Percentiles rank a stretch among this genome's conserved stretches.
phyloP scores from a whole-genome alignment of 805 yeast species.

The Candida sithepensis region DNA sequence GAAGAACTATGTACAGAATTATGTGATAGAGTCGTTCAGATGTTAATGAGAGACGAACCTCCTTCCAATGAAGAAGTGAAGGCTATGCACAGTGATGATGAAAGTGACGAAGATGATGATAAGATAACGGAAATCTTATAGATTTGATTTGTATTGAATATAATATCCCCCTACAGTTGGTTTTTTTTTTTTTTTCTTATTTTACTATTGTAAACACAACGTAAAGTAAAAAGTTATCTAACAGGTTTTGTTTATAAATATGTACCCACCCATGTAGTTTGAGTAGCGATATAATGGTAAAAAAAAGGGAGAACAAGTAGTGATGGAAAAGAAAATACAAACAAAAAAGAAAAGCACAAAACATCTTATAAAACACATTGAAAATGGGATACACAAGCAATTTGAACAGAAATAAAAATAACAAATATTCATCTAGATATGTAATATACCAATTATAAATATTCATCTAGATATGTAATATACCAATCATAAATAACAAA shows the following conservation, averaged over 20 bases:
- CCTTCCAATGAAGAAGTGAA: constrained; percentile 42
- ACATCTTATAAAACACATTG: too few relatives aligned
- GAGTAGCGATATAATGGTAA: not conserved
- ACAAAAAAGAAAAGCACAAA: not conserved
- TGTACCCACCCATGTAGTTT: not conserved
- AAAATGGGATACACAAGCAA: too few relatives aligned
- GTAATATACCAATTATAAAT: too few relatives aligned
- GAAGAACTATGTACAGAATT: constrained; percentile 51
- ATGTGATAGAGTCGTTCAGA: constrained; percentile 82
- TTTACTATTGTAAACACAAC: not conserved
- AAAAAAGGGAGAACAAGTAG: not conserved
- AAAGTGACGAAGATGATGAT: constrained; percentile 48
- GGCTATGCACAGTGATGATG: constrained; percentile 42
- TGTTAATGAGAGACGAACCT: constrained; percentile 88
- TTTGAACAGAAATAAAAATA: too few relatives aligned
- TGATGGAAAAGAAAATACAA: not conserved
- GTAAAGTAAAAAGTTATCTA: not conserved
- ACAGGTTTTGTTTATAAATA: not conserved
- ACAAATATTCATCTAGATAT: too few relatives aligned
- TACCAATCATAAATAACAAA: too few relatives aligned
- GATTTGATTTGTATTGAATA: too few relatives aligned
- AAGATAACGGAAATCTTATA: constrained; percentile 50
- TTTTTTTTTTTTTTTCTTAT: not conserved
- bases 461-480: too few relatives aligned
- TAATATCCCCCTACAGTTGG: too few relatives aligned